Conservation (phyloP, 768 basidiomycete genomes). For the Leccinum ochraceum region DNA sequence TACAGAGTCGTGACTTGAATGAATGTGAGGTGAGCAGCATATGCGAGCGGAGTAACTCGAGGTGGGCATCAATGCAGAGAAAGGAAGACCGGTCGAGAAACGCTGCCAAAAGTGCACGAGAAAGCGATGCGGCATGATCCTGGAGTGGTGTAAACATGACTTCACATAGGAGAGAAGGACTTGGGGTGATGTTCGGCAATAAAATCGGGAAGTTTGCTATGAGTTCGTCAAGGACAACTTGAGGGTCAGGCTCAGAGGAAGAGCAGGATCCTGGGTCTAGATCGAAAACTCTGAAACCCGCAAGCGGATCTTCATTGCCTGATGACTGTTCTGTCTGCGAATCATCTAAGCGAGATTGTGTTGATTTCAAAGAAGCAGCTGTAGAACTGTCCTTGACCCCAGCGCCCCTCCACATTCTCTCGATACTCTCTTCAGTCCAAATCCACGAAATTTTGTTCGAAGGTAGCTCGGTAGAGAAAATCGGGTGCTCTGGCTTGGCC, state of each 20-base stretch:
- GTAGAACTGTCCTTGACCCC: neutral
- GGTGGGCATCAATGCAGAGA: slow-evolving; percentile 70
- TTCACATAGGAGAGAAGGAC: slow-evolving; percentile 59
- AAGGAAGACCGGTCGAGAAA: slow-evolving; percentile 63
- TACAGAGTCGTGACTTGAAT: slow-evolving; percentile 69
- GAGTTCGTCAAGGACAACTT: slow-evolving; percentile 44
- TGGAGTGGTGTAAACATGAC: slow-evolving; percentile 62
- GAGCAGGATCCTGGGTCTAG: slow-evolving; percentile 57
- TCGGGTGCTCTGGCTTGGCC: slow-evolving; percentile 64
- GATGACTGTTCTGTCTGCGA: slow-evolving; percentile 1
- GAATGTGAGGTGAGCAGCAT: slow-evolving; percentile 70
- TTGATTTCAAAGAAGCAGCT: neutral
- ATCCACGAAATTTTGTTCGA: slow-evolving; percentile 47
- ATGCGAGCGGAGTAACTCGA: slow-evolving; percentile 71
- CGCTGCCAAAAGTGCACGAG: slow-evolving; percentile 62
- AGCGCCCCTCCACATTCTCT: slow-evolving; percentile 10
- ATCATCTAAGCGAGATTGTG: neutral
- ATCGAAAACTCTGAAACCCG: slow-evolving; percentile 59
- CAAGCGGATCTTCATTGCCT: slow-evolving; percentile 37
- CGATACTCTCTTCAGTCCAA: slow-evolving; percentile 36
- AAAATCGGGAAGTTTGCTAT: slow-evolving; percentile 55
- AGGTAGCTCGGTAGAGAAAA: slow-evolving; percentile 42
- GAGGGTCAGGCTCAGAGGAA: slow-evolving; percentile 21
- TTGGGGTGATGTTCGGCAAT: slow-evolving; percentile 66
- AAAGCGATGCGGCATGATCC: slow-evolving; percentile 63